phyloP scores from a whole-genome alignment of 108 stramenopile species.

The Stephanodiscus minutulus region DNA sequence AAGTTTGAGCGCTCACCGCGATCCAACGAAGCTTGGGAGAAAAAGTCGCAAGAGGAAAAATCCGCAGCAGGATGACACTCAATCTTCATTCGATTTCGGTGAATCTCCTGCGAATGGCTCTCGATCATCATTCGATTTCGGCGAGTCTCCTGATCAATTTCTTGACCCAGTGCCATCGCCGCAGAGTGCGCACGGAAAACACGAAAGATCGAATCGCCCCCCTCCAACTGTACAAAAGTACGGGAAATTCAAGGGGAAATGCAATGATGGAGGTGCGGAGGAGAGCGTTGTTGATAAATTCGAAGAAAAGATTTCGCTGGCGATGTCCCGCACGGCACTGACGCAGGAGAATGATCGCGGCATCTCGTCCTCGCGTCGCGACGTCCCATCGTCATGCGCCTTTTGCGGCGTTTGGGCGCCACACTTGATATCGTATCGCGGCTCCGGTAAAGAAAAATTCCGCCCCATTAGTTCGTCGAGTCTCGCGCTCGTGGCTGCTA shows the following conservation, averaged over 20 bases:
- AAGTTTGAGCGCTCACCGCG: slow-evolving; percentile 7
- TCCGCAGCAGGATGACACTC: slow-evolving; percentile 4
- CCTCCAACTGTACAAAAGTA: background rate
- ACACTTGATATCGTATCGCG: slow-evolving; percentile 14
- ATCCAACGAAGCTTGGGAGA: slow-evolving; percentile 48
- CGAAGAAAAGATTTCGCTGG: slow-evolving; percentile 31
- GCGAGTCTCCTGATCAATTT: slow-evolving; percentile 5
- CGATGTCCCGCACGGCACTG: slow-evolving; percentile 32
- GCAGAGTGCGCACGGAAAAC: background rate
- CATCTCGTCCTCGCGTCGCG: background rate
- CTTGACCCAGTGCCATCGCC: background rate
- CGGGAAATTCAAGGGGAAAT: background rate
- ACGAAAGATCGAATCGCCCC: slow-evolving; percentile 21
- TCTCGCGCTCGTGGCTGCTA: slow-evolving; percentile 55
- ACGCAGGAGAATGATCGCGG: background rate
- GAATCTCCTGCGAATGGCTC: slow-evolving; percentile 5
- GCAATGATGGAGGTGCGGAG: background rate
- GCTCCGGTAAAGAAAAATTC: slow-evolving; percentile 3
- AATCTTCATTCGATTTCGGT: background rate
- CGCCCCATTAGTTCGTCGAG: slow-evolving; percentile 23
- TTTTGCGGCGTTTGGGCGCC: slow-evolving; percentile 18
- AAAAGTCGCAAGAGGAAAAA: slow-evolving; percentile 32
- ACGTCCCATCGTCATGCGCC: slow-evolving; percentile 9
- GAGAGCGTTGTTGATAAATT: slow-evolving; percentile 20
- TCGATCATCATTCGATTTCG: background rate